Evolutionary conservation across 768 basidiomycete species (phyloP).

Genomic region (Podaxis mareebaensis): DNA sequence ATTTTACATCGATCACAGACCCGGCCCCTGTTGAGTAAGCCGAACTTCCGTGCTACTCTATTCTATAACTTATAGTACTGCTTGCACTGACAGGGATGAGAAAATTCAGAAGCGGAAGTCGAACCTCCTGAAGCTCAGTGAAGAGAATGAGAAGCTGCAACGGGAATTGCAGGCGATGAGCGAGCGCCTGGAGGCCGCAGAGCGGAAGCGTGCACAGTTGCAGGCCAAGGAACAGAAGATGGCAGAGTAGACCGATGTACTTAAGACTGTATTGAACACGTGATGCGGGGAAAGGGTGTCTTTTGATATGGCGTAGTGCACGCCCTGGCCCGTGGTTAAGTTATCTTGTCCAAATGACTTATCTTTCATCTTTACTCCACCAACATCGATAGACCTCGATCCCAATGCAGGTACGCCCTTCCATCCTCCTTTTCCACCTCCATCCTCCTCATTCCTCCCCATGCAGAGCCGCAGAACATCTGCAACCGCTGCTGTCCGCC

Average conservation of each 20-base stretch:
- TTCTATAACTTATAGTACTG: slow-evolving; percentile 18
- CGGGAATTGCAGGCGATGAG: slow-evolving; percentile 75
- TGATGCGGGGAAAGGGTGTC: background rate
- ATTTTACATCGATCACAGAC: slow-evolving; percentile 46
- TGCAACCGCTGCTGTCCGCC: slow-evolving; percentile 36
- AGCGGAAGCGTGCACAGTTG: slow-evolving; percentile 56
- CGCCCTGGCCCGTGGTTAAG: background rate
- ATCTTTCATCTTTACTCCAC: slow-evolving; percentile 12
- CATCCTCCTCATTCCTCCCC: slow-evolving; percentile 15
- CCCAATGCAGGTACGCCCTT: slow-evolving; percentile 11
- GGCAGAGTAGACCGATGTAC: slow-evolving; percentile 23
- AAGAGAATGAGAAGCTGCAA: slow-evolving; percentile 80
- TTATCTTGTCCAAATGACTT: background rate
- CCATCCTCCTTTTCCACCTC: slow-evolving; percentile 13
- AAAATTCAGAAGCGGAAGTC: slow-evolving; percentile 72
- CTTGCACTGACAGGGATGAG: slow-evolving; percentile 34
- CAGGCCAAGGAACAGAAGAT: slow-evolving; percentile 35
- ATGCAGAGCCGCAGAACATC: slow-evolving; percentile 44
- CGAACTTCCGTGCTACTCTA: slow-evolving; percentile 17
- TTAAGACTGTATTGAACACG: slow-evolving; percentile 1
- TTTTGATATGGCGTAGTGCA: background rate
- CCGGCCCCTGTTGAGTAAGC: slow-evolving; percentile 49
- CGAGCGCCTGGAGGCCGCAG: slow-evolving; percentile 73
- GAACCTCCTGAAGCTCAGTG: slow-evolving; percentile 72
- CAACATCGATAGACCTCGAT: background rate